Base-by-base conservation (phyloP, 2,329 filamentous ascomycete genomes). In the Ophiostoma piceae region DNA sequence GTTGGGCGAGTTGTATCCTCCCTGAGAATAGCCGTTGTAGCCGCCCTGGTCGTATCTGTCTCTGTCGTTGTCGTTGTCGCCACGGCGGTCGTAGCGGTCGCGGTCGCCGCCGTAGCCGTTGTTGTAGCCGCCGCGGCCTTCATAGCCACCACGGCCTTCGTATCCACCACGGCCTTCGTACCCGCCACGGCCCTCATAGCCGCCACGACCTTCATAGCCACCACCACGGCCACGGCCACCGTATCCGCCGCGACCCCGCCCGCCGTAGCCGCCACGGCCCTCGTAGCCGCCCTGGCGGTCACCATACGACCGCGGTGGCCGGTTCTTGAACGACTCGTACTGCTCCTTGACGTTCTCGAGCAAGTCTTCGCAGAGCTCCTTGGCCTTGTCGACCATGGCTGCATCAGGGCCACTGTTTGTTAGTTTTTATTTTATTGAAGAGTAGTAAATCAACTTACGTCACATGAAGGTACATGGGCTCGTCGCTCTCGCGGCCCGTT, bases 401-500 rank as follows among this genome's bases (percentile, higher is more conserved):
- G 91, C 86, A 77, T 97, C 92, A 7, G 95, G 95, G 5, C 94
- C 94, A 72, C 92, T 96, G 74, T 41, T 60, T 43, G 54, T 41
- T 19, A 64, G 57, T 57, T 9, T 57, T 11, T 5, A 0, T 41
- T 41, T 14, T 4, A 2, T 29, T 29, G 26, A 41, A 41, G 2
- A 41, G 2, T 14, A 3, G 7, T 19, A 19, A 47, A 2, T 1
- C 16, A 37, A 85, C 91, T 78, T 85, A 96, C 91, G 95, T 92
- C 74, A 98, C 94, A 79, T 98, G 94, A 65, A 99, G 85, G 77
- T 93, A 98, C 93, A 99, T 98, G 2, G 92, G 88, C 78, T 98
- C 94, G 66, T 99, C 94, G 74, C 92, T 96, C 80, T 99, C 95
- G 60, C 84, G 87, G 73, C 92, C 91, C n/a, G 93, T 96, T 41